Evolutionary conservation across 768 basidiomycete species (phyloP).

Genomic region (Hypholoma fasciculare): DNA sequence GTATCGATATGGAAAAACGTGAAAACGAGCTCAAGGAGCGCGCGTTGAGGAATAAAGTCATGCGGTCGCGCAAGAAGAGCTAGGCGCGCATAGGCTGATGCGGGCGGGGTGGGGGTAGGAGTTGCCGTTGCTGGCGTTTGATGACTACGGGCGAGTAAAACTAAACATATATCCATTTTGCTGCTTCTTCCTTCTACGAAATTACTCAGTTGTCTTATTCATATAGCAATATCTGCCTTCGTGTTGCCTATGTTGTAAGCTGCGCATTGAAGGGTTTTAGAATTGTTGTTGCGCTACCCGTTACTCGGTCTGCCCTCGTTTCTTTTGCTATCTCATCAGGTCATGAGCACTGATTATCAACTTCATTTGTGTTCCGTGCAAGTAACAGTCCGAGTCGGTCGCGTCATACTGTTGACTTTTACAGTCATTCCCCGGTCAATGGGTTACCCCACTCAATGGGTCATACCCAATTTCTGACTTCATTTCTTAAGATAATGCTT

Average conservation of each 20-base stretch:
- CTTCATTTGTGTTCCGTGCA: too few species aligned
- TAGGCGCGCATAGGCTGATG: not conserved
- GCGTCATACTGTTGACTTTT: too few species aligned
- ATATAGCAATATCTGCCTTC: not conserved
- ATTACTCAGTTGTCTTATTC: not conserved
- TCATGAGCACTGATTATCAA: too few species aligned
- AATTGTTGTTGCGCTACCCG: too few species aligned
- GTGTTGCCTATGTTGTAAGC: not conserved
- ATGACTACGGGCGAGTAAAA: not conserved
- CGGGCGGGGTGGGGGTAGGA: not conserved
- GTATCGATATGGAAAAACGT: conserved; percentile 23
- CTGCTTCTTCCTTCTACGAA: not conserved
- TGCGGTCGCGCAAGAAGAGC: conserved; percentile 59
- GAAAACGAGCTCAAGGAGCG: conserved; percentile 62
- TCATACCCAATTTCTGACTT: too few species aligned
- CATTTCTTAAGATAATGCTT: too few species aligned
- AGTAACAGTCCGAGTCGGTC: too few species aligned
- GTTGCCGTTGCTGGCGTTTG: not conserved
- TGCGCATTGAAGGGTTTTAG: not conserved
- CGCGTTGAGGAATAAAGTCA: conserved; percentile 81
- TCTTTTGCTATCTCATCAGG: not conserved
- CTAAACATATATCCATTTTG: not conserved
- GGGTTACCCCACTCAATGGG: too few species aligned
- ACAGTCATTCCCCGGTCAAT: too few species aligned
- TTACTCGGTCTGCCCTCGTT: not conserved